Evolutionary conservation across 768 basidiomycete species (phyloP), one percentile per base, ranked within the genome.

Genomic region (Boletus fagicola): DNA sequence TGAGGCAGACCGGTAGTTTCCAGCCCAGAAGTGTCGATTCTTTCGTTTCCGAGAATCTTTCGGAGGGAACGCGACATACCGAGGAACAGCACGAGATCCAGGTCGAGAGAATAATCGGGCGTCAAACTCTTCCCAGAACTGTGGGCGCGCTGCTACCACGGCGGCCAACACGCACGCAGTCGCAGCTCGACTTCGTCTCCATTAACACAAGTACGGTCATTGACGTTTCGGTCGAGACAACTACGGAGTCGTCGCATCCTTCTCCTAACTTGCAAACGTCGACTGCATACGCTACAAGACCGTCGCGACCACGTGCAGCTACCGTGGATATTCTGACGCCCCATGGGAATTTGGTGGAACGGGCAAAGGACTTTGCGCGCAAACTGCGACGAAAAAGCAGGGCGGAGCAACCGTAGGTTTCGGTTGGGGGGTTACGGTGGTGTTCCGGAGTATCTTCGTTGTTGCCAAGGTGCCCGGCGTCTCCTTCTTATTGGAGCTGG

Each of bases 81-180:
- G 80, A 82, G 57, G 79, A 82, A 52, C 69, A 71, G 50, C 79
- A 78, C 53, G 80, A 82, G 43, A 81, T 79, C 10, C 78, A 76
- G 50, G 73, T 84, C 59, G 75, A 79, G 43, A 76, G 76, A 50
- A 80, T 82, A 61, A 73, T 69, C 8, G 77, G 76, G 3, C 76
- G 75, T 35, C 72, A 72, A 60, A 76, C 71, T 47, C 68, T 82
- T 40, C 75, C 79, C 3, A 75, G 74, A 49, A 75, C 77, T 16
- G 61, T 81, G 20, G 73, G 74, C 44, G 65, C 71, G 15, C 63
- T 83, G 26, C 64, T 83, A 51, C 77, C 81, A n/a, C 72, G 80
- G 39, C 72, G 80, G 20, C 69, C 81, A 40, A 76, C 73, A 53
- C 77, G 80, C 31, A 69, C 78, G 1, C 72, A 71, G 48, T 80